Conservation (phyloP, 1,284 basidiomycete genomes). For the Ganoderma lucidum region DNA sequence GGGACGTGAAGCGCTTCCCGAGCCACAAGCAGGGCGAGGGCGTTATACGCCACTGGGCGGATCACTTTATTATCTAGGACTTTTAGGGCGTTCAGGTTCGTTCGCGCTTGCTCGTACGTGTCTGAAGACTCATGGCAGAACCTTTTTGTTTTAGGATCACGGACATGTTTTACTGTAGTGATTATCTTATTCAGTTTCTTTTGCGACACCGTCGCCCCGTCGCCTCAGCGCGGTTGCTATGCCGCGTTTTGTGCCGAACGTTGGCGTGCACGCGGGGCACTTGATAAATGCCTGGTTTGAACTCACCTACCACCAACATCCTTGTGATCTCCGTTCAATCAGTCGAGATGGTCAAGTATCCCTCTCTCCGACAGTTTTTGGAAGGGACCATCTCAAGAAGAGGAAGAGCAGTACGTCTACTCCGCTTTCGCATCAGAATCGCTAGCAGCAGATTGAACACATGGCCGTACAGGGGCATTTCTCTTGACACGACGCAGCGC, state of each 20-base stretch:
- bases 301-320: not conserved
- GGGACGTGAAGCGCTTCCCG: constrained; percentile 68
- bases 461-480: not conserved
- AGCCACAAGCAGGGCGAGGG: constrained; percentile 65
- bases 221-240: not conserved
- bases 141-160: not conserved
- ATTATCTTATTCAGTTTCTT: not conserved
- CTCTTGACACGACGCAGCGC: not conserved
- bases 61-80: constrained; percentile 57
- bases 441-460: not conserved
- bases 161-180: not conserved
- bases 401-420: not conserved
- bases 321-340: not conserved
- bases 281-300: not conserved
- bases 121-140: not conserved
- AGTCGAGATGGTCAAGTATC: not conserved
- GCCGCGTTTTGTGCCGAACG: not conserved
- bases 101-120: not conserved
- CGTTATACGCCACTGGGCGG: constrained; percentile 75
- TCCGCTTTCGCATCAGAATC: not conserved
- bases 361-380: not conserved
- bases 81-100: not conserved
- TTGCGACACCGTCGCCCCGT: not conserved
- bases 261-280: not conserved
- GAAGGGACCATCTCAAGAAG: not conserved